These are phyloP conservation scores for Mrakia blollopis DNA, from an alignment of 768 basidiomycete species.

Conservation along the genomic window DNA sequence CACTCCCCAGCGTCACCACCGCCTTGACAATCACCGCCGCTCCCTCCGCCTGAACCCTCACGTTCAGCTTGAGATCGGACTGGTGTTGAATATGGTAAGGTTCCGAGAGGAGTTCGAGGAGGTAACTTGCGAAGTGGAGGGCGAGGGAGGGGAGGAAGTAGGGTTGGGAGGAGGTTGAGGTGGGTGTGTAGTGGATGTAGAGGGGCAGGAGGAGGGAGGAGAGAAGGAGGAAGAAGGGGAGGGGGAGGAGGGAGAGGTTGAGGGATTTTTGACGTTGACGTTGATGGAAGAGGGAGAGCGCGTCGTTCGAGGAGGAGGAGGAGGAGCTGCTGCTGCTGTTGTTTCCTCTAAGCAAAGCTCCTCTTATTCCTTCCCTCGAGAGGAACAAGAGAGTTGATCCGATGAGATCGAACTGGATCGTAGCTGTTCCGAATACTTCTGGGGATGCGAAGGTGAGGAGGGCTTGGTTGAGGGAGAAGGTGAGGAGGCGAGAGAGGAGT, in stretches of 20 bases:
- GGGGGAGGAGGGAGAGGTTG: conserved; percentile 61
- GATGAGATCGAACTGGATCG: conserved; percentile 89
- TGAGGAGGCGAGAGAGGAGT: conserved; percentile 72
- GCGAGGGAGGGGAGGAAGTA: conserved; percentile 60
- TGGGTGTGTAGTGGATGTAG: conserved; percentile 56
- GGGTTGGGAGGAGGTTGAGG: conserved; percentile 58
- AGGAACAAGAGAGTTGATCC: conserved; percentile 86
- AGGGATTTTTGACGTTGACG: conserved; percentile 26
- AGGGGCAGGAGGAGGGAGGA: conserved; percentile 53
- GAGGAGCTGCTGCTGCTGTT: conserved; percentile 30
- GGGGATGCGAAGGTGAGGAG: conserved; percentile 79
- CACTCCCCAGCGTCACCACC: conserved; percentile 60
- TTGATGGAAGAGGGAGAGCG: not conserved
- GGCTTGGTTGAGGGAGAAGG: conserved; percentile 83
- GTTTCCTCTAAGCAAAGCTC: conserved; percentile 61
- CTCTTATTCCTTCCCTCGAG: conserved; percentile 86
- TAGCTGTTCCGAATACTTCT: conserved; percentile 75
- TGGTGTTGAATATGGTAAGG: conserved; percentile 65
- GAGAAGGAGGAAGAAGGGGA: conserved; percentile 63
- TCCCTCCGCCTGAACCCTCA: conserved; percentile 82
- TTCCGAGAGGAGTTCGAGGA: conserved; percentile 74
- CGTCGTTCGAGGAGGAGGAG: not conserved
- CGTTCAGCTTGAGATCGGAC: conserved; percentile 58
- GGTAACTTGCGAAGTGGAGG: conserved; percentile 67
- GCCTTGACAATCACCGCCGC: conserved; percentile 71